Conservation (phyloP, 208 protist species). For the Trichomonas tenax region DNA sequence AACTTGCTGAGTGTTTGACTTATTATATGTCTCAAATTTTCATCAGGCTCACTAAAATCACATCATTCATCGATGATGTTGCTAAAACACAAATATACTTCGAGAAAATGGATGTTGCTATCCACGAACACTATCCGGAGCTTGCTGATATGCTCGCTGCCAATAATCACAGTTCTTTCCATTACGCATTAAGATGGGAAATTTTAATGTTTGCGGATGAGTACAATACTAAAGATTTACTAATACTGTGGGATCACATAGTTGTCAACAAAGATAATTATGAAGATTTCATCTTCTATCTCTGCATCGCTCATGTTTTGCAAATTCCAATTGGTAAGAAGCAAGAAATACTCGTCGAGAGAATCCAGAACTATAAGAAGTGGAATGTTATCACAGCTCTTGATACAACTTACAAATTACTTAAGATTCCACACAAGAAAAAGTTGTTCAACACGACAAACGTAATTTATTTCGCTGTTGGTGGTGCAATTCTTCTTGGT, state of each 20-base stretch:
- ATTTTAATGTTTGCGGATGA: background rate
- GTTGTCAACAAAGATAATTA: background rate
- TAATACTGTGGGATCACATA: background rate
- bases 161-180: background rate
- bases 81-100: background rate
- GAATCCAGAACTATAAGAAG: background rate
- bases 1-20: background rate
- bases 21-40: background rate
- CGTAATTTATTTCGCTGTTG: too few species aligned
- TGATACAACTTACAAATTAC: background rate
- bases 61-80: background rate
- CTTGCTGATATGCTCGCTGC: background rate
- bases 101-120: background rate
- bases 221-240: background rate
- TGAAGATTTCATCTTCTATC: background rate
- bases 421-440: background rate
- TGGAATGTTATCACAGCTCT: background rate
- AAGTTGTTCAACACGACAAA: background rate
- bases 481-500: too few species aligned
- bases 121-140: background rate
- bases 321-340: background rate
- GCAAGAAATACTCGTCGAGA: background rate
- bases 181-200: background rate
- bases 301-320: background rate
- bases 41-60: background rate